Evolutionary conservation across 1,284 basidiomycete species (phyloP).

Genomic region (Cerrena zonata): DNA sequence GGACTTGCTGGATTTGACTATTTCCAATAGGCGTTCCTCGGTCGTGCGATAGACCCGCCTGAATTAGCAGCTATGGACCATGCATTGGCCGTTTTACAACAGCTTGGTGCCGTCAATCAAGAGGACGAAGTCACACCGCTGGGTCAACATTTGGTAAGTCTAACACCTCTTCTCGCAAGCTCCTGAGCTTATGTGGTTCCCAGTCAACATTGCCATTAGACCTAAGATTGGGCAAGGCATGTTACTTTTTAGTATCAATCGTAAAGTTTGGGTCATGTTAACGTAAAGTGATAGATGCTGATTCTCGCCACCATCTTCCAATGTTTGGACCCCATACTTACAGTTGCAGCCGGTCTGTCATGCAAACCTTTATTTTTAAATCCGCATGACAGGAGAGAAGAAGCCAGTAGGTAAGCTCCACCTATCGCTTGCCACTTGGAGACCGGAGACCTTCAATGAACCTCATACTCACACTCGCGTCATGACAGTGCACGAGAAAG

Average conservation of each 20-base stretch:
- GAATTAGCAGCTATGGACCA: constrained; percentile 71
- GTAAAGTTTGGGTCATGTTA: background rate
- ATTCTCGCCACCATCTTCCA: constrained; percentile 76
- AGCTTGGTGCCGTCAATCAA: constrained; percentile 72
- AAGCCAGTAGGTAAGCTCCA: constrained; percentile 64
- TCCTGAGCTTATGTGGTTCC: constrained; percentile 2
- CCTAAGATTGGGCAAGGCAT: constrained; percentile 80
- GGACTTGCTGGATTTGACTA: constrained; percentile 14
- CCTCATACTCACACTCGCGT: background rate
- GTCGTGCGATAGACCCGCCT: constrained; percentile 81
- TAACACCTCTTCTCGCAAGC: background rate
- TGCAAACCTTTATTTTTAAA: constrained; percentile 82
- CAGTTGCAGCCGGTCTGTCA: constrained; percentile 78
- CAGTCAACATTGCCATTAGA: constrained; percentile 83
- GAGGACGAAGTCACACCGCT: constrained; percentile 73
- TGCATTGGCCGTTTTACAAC: constrained; percentile 70
- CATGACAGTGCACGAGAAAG: constrained; percentile 57
- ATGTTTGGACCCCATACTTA: constrained; percentile 74
- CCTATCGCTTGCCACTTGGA: background rate
- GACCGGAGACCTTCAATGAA: background rate
- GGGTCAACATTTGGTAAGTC: constrained; percentile 71
- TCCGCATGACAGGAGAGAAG: constrained; percentile 80
- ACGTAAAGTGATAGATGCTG: constrained; percentile 76
- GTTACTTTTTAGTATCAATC: background rate
- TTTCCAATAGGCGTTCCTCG: constrained; percentile 42